Conservation (phyloP, 1,139 yeast species). For the Yamadazyma pseudoaaseri region DNA sequence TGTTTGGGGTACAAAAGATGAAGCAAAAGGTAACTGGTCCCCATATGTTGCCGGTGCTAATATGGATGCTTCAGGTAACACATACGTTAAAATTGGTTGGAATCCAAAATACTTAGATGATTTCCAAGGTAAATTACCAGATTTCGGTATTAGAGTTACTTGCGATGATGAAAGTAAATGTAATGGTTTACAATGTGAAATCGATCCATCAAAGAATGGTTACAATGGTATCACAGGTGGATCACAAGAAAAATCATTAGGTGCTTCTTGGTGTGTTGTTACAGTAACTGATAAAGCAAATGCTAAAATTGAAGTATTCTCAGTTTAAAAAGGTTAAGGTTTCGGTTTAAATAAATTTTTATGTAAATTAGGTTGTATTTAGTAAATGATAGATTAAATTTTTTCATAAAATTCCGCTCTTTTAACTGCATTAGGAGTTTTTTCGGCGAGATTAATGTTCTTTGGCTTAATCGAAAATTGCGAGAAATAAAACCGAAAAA, state of each 20-base stretch:
- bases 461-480: no score
- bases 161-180: slow-evolving; percentile 71
- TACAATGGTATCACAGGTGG: slow-evolving; percentile 52
- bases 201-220: slow-evolving; percentile 65
- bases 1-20: slow-evolving; percentile 71
- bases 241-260: slow-evolving; percentile 52
- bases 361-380: slow-evolving; percentile 2
- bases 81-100: slow-evolving; percentile 86
- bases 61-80: slow-evolving; percentile 63
- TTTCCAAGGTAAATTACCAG: slow-evolving; percentile 55
- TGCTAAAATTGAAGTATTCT: slow-evolving; percentile 75
- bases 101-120: slow-evolving; percentile 78
- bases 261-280: slow-evolving; percentile 78
- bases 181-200: slow-evolving; percentile 73
- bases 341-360: no score
- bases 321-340: no score
- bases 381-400: no score
- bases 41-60: slow-evolving; percentile 93
- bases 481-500: neutral
- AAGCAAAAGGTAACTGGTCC: slow-evolving; percentile 85
- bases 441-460: no score
- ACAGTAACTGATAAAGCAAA: slow-evolving; percentile 65
- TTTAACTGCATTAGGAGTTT: no score
- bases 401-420: no score
- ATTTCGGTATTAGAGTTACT: slow-evolving; percentile 68